Conservation (phyloP, 1,284 basidiomycete species). For the Paramarasmius palmivorus region DNA sequence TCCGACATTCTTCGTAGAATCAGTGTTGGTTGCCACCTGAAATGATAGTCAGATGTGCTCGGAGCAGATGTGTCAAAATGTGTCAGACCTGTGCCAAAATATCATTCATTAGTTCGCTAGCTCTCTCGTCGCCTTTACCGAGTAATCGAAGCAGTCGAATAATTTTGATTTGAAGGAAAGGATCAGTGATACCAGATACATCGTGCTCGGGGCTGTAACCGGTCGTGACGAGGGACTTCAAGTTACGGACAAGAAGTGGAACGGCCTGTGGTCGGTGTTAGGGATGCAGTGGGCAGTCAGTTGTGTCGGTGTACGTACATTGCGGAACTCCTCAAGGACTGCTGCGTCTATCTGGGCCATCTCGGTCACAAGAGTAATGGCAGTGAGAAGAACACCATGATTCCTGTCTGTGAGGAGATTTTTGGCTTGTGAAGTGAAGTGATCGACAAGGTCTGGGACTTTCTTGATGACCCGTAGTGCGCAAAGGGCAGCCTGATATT, state of each 20-base stretch:
- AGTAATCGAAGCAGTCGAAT: slow-evolving; percentile 91
- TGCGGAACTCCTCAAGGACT: slow-evolving; percentile 86
- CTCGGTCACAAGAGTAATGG: slow-evolving; percentile 93
- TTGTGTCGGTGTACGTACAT: slow-evolving; percentile 60
- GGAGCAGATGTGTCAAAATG: background rate
- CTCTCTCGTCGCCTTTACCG: slow-evolving; percentile 82
- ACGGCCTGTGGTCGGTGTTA: slow-evolving; percentile 64
- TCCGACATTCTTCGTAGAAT: slow-evolving; percentile 97
- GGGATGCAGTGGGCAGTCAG: slow-evolving; percentile 3
- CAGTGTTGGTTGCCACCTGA: slow-evolving; percentile 97
- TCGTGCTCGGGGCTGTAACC: slow-evolving; percentile 99
- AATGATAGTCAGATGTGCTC: background rate
- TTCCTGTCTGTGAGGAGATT: slow-evolving; percentile 94
- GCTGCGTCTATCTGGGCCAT: slow-evolving; percentile 84
- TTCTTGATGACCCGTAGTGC: slow-evolving; percentile 96
- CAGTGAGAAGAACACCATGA: slow-evolving; percentile 93
- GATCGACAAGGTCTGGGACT: slow-evolving; percentile 95
- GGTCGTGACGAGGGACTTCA: slow-evolving; percentile 94
- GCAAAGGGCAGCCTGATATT: slow-evolving; percentile 85
- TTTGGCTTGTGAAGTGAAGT: slow-evolving; percentile 89
- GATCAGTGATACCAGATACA: slow-evolving; percentile 99
- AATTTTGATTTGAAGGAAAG: slow-evolving; percentile 97
- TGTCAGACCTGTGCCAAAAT: slow-evolving; percentile 85
- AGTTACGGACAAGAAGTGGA: slow-evolving; percentile 90
- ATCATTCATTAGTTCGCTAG: slow-evolving; percentile 98